Base-by-base conservation (phyloP, 306 rosid genomes). In the Arachis hypogaea region DNA sequence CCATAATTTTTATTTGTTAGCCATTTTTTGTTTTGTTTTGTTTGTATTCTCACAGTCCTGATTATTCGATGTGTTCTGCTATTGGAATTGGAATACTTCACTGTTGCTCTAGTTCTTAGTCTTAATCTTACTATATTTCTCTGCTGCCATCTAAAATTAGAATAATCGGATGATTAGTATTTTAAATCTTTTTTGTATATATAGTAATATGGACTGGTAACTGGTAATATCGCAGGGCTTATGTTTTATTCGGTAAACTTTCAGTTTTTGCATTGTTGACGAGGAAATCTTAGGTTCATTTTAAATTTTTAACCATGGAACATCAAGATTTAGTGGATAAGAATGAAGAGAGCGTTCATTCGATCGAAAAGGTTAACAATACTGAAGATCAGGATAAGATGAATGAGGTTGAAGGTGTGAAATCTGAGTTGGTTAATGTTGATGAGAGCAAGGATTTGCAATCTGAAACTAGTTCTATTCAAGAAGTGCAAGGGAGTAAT, bases 261-360 rank as follows among this genome's bases (percentile, higher is more conserved):
- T 50, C 45, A 8, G 0, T 50, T 54, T 69, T 69, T 57, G 52
- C 14, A 11, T 72, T 66, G 54, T 47, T 14, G 30, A 44, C 44
- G 72, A 62, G 63, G 22, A 7, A 74, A 62, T 63, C 30, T 38
- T 41, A 40, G 58, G 4, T 79, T 51, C 0, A 36, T 14, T 66
- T 46, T 14, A 40, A 38, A 33, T 16, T 64, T 69, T 65, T 61
- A 12, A 7, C 78, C 29, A 88, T 87, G 88, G 88, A 82, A 74
- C 75, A 78, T 59, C 58, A 70, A 73, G 82, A 74, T 41, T 75
- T 43, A 14, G 57, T 46, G 66, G 74, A 68, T 72, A 68, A 74
- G 60, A 77, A 59, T 46, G 77, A 59, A 66, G 54, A 73, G 61
- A 71, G 68, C 71, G 66, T 85, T 73, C 73, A 46, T 10, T 66